These are phyloP conservation scores for Pseudogymnoascus destructans DNA, from an alignment of 2,329 filamentous ascomycete genomes.

Conservation along the genomic window DNA sequence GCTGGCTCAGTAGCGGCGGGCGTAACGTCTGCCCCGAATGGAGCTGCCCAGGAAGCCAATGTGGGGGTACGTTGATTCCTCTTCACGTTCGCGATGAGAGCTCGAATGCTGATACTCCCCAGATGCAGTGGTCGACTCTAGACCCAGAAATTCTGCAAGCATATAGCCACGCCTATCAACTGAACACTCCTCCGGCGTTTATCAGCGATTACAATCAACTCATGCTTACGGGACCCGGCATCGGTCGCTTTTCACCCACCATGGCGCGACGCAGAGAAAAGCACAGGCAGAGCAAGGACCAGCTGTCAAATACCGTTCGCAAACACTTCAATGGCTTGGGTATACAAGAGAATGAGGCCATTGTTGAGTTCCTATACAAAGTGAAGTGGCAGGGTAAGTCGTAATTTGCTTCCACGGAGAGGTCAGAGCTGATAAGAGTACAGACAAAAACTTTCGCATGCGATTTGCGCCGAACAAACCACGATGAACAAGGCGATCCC, in stretches of 20 bases:
- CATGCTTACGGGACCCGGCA: slow-evolving; percentile 48
- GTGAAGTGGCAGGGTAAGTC: slow-evolving; percentile 26
- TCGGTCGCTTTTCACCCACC: slow-evolving; percentile 61
- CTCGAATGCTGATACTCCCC: slow-evolving; percentile 5
- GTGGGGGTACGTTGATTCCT: slow-evolving; percentile 20
- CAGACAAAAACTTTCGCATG: slow-evolving; percentile 30
- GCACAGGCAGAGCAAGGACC: slow-evolving; percentile 56
- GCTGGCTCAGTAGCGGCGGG: slow-evolving; percentile 11
- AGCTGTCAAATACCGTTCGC: slow-evolving; percentile 57
- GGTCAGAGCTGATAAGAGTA: background rate
- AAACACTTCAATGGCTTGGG: slow-evolving; percentile 76
- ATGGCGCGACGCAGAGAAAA: slow-evolving; percentile 55
- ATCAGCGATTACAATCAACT: slow-evolving; percentile 48
- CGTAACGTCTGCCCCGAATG: slow-evolving; percentile 11
- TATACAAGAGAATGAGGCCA: slow-evolving; percentile 69
- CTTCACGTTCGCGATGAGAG: background rate
- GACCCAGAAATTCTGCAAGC: slow-evolving; percentile 55
- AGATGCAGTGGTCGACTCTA: slow-evolving; percentile 55
- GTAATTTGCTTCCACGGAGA: background rate
- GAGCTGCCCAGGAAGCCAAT: slow-evolving; percentile 16
- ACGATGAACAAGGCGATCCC: slow-evolving; percentile 13
- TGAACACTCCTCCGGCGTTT: slow-evolving; percentile 55
- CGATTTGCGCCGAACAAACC: slow-evolving; percentile 26
- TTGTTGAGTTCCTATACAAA: slow-evolving; percentile 42
- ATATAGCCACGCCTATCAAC: slow-evolving; percentile 61